Evolutionary conservation across 2,329 filamentous ascomycete species (phyloP), one percentile per base, ranked within the genome.

Genomic region (Nectriaceae sp.): DNA sequence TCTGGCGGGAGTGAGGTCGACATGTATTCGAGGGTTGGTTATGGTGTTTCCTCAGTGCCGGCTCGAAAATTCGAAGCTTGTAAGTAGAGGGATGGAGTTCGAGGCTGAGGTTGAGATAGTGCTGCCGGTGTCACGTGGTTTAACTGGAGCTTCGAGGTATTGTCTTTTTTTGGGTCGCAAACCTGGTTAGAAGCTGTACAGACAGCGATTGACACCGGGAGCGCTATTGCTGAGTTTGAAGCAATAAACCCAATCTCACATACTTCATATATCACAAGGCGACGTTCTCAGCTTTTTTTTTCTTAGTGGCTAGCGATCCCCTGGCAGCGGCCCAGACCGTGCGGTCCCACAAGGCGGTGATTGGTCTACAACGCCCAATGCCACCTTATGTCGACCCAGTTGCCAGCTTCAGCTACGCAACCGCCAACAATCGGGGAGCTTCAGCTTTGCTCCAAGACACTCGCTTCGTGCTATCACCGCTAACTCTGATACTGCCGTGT

Each of bases 1-100:
- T 87, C 83, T 35, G 83, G 73, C 5, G 77, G 78, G 26, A 73
- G 65, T 50, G 73, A 68, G 62, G 53, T 46, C 5, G 65, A 51
- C 67, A 70, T 66, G 24, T 21, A 13, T 36, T 43, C 24, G n/a
- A 21, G 3, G 21, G 18, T 26, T 40, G 26, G 15, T 8, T 31
- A 15, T 15, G 26, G 8, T 31, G 26, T 31, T 8, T 31, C 8
- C 15, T 31, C 11, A 15, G 15, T 16, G 20, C 37, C 11, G 10
- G 24, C 24, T 39, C 22, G 29, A 16, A 21, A 29, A 10, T 5
- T n/a, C n/a, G n/a, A n/a, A n/a, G n/a, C n/a, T n/a, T n/a, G n/a
- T n/a, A n/a, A n/a, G n/a, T n/a, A n/a, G 22, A 26, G 31, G n/a
- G 16, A 10, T 38, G 37, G n/a, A n/a, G n/a, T 21, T 38, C 16